Evolutionary conservation across 306 rosid genomes (phyloP).

Genomic region (Rubus parviflorus): DNA sequence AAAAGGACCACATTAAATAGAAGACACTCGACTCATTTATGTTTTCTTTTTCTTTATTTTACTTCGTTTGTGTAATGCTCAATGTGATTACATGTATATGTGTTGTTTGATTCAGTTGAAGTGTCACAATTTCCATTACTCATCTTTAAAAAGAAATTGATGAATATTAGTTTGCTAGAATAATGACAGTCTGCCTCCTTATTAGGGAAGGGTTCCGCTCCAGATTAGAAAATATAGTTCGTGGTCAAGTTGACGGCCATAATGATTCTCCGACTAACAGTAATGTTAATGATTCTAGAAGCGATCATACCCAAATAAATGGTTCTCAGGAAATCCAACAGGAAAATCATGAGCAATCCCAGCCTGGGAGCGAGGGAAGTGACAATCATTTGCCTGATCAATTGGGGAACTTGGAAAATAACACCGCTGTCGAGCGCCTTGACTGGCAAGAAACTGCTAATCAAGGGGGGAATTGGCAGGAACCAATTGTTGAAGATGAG

Average conservation of each 20-base stretch:
- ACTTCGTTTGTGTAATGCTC: not conserved
- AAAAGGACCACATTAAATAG: not conserved
- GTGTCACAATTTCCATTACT: not conserved
- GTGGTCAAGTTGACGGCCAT: slow-evolving; percentile 71
- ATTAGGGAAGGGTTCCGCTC: slow-evolving; percentile 92
- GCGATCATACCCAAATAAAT: slow-evolving; percentile 51
- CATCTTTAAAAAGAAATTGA: not conserved
- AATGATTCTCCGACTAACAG: slow-evolving; percentile 61
- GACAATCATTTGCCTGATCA: slow-evolving; percentile 55
- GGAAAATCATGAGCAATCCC: slow-evolving; percentile 60
- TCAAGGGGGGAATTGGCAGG: slow-evolving; percentile 67
- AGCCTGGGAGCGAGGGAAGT: slow-evolving; percentile 49
- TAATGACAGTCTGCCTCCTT: slow-evolving; percentile 30
- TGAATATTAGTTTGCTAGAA: slow-evolving; percentile 21
- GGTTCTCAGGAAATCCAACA: slow-evolving; percentile 46
- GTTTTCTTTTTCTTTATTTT: not conserved
- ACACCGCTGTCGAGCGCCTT: slow-evolving; percentile 44
- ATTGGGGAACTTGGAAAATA: slow-evolving; percentile 51
- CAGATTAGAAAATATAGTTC: slow-evolving; percentile 88
- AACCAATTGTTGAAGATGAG: slow-evolving; percentile 56
- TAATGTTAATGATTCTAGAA: slow-evolving; percentile 60
- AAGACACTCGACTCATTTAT: not conserved
- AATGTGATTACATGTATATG: not conserved
- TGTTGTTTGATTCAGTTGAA: slow-evolving; percentile 20
- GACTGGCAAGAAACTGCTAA: slow-evolving; percentile 69